These are phyloP conservation scores for Hypocrella siamensis DNA, from an alignment of 2,329 filamentous ascomycete genomes.

Conservation along the genomic window DNA sequence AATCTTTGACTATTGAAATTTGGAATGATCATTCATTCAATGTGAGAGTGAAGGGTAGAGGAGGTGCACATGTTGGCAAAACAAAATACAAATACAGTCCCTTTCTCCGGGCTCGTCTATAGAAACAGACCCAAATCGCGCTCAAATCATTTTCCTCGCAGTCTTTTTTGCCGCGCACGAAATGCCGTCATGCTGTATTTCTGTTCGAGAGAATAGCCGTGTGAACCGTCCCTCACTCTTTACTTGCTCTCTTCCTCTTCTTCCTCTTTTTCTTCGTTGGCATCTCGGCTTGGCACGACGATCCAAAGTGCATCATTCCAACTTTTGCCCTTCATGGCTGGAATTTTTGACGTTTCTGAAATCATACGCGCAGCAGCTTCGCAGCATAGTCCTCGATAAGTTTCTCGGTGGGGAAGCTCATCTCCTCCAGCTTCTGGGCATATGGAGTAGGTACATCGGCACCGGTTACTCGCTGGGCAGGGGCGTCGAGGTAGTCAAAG, in stretches of 20 bases:
- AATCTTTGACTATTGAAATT: too few species aligned
- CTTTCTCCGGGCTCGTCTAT: slow-evolving; percentile 20
- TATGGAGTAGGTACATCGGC: slow-evolving; percentile 97
- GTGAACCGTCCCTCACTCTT: too few species aligned
- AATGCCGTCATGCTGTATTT: not conserved
- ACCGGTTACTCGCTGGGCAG: slow-evolving; percentile 85
- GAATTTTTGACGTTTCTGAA: not conserved
- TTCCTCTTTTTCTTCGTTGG: too few species aligned
- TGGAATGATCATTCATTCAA: slow-evolving; percentile 11
- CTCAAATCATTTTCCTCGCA: slow-evolving; percentile 7
- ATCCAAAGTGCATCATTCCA: too few species aligned
- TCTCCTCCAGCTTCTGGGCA: slow-evolving; percentile 79
- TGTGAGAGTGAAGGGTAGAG: slow-evolving; percentile 12
- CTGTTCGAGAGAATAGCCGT: too few species aligned
- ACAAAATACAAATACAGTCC: slow-evolving; percentile 27
- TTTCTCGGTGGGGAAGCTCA: slow-evolving; percentile 84
- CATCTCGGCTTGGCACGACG: too few species aligned
- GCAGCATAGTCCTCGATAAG: slow-evolving; percentile 78
- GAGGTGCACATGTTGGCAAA: slow-evolving; percentile 20
- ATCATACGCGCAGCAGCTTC: slow-evolving; percentile 71
- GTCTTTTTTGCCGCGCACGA: not conserved
- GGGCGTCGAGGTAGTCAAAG: slow-evolving; percentile 93
- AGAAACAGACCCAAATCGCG: slow-evolving; percentile 10
- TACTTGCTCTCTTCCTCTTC: too few species aligned
- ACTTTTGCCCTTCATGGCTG: too few species aligned